A percentile compares a stretch with the other conserved stretches of the same genome.
phyloP scores from a whole-genome alignment of 805 yeast species.

The Kluyveromyces siamensis region DNA sequence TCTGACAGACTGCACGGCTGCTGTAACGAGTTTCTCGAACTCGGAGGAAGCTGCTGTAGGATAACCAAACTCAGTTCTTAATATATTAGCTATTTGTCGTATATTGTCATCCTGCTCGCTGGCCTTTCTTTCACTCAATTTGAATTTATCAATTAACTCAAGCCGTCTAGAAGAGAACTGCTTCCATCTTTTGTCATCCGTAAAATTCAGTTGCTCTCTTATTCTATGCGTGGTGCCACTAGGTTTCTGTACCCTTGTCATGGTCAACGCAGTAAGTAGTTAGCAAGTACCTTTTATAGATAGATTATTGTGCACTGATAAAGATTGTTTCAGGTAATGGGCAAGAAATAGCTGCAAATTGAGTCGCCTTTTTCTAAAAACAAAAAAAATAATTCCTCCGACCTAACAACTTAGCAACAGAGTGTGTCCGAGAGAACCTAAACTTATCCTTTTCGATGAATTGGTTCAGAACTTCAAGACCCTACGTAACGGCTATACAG shows the following conservation, averaged over 20 bases:
- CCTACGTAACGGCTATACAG: too few species aligned
- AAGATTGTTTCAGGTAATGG: background rate
- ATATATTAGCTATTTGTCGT: conserved; percentile 62
- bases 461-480: background rate
- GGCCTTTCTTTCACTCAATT: conserved; percentile 61
- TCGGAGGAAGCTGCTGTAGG: conserved; percentile 51
- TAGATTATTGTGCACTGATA: background rate
- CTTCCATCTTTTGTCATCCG: conserved; percentile 81
- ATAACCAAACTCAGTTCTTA: conserved; percentile 72
- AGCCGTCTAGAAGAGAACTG: conserved; percentile 82
- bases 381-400: background rate
- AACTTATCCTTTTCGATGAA: background rate
- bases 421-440: background rate
- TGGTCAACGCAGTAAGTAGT: background rate
- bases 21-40: conserved; percentile 82
- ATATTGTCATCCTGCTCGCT: conserved; percentile 87
- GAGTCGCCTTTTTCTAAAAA: background rate
- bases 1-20: conserved; percentile 89
- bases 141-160: conserved; percentile 74
- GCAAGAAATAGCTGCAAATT: background rate
- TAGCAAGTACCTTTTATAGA: background rate
- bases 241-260: conserved; percentile 11
- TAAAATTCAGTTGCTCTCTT: conserved; percentile 53
- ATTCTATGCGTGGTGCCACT: conserved; percentile 35
- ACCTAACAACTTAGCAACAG: background rate